Evolutionary conservation across 225 moss, liverwort and hornwort genomes (phyloP).

Genomic region (Sphagnum contortum): DNA sequence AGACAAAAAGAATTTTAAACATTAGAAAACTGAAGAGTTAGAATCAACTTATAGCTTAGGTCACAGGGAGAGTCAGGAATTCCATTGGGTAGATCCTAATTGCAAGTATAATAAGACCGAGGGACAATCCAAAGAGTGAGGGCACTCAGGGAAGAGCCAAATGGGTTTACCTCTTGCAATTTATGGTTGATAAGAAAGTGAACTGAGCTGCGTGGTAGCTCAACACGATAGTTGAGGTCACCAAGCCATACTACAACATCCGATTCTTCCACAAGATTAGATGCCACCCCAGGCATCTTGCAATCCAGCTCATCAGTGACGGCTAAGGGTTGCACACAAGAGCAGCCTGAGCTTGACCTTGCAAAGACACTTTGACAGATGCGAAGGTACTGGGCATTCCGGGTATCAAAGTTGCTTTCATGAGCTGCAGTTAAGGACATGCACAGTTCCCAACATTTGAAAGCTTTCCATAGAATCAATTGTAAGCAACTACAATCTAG

Average conservation of each 20-base stretch:
- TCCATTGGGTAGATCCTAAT: not conserved
- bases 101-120: not conserved
- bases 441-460: conserved; percentile 11
- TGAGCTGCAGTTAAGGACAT: conserved; percentile 59
- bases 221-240: conserved; percentile 72
- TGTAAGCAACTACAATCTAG: not conserved
- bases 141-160: not conserved
- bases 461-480: not conserved
- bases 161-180: conserved; percentile 48
- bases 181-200: conserved; percentile 59
- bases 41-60: no score
- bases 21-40: no score
- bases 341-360: conserved; percentile 5
- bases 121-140: not conserved
- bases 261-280: conserved; percentile 43
- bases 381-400: conserved; percentile 43
- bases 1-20: no score
- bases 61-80: no score
- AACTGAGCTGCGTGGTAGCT: conserved; percentile 55
- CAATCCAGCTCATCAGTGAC: conserved; percentile 17
- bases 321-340: conserved; percentile 13
- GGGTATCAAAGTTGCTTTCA: conserved; percentile 37
- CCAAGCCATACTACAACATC: conserved; percentile 81
- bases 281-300: conserved; percentile 13
- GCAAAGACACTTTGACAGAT: conserved; percentile 38